phyloP scores from a whole-genome alignment of 495 filamentous ascomycete genomes.

The Thozetella sp. region DNA sequence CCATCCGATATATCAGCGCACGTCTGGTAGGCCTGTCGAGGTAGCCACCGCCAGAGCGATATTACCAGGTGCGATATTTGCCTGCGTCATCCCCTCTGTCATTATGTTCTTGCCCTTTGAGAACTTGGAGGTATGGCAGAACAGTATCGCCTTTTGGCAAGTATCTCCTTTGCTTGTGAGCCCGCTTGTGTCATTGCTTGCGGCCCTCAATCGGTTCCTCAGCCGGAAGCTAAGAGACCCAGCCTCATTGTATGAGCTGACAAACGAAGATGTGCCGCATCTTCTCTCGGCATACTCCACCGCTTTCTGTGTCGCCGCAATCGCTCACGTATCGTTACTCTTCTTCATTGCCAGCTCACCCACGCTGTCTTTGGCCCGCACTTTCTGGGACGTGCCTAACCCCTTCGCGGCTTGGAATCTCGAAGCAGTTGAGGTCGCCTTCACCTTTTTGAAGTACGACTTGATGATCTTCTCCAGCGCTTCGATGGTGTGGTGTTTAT shows the following conservation, averaged over 20 bases:
- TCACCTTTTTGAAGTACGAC: neutral
- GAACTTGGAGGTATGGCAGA: slow-evolving; percentile 18
- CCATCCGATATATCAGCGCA: slow-evolving; percentile 15
- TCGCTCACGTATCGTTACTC: neutral
- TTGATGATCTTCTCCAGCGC: neutral
- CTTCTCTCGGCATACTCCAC: slow-evolving; percentile 18
- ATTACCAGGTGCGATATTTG: slow-evolving; percentile 25
- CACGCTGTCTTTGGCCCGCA: slow-evolving; percentile 2
- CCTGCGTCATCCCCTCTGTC: slow-evolving; percentile 31
- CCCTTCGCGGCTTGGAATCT: neutral
- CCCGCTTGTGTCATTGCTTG: slow-evolving; percentile 12
- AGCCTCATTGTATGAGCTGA: slow-evolving; percentile 3
- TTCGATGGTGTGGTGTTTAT: neutral
- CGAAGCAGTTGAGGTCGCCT: neutral
- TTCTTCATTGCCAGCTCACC: slow-evolving; percentile 12
- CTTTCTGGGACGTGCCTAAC: slow-evolving; percentile 12
- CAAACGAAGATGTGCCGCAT: slow-evolving; percentile 12
- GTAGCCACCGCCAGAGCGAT: slow-evolving; percentile 24
- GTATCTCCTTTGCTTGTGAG: slow-evolving; percentile 27
- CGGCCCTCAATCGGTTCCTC: slow-evolving; percentile 6
- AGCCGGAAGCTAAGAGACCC: slow-evolving; percentile 4
- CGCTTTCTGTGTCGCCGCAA: slow-evolving; percentile 2
- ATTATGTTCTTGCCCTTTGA: slow-evolving; percentile 25
- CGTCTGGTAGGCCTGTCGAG: slow-evolving; percentile 24
- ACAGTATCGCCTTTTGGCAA: slow-evolving; percentile 34